Evolutionary conservation across 148 eudicot genomes (phyloP), one percentile per base, ranked within the genome.

Genomic region (Spergularia bocconei): DNA sequence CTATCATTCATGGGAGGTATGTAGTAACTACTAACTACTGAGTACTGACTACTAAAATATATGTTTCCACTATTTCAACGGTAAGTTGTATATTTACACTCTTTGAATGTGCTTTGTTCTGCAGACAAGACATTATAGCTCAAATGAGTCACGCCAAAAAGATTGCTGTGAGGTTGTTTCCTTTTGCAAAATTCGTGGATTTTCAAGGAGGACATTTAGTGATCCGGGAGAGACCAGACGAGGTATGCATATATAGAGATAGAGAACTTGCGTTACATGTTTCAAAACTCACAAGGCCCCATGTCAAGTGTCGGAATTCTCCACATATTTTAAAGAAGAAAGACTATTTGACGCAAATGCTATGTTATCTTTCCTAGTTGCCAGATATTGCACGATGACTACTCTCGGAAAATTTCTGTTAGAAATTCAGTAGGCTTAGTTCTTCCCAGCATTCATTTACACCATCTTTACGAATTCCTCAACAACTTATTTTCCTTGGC

Each of bases 1-100:
- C 99, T 39, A 91, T 95, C 78, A 92, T 95, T 81, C 99, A 95
- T 84, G 99, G 99, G 80, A 92, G 97, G 97, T 90, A 79, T 50
- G 63, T 36, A 15, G 74, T 67, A 14, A 44, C 74, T 62, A 1
- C 39, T 25, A 36, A 50, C 14, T 67, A 55, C 33, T 17, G n/a
- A n/a, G n/a, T n/a, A n/a, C 39, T 25, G 33, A 50, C 14, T 67
- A 55, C 33, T 17, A 20, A n/a, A 48, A 53, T 5, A 52, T 52
- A 61, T 79, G 19, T 63, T 44, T 39, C 11, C 61, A 44, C 8
- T 9, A 44, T 44, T 44, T 6, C 48, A 44, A 44, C 7, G 5
- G 1, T 44, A 6, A 3, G 48, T 44, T 41, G n/a, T 56, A 38
- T 25, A 23, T 23, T 15, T 20, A 4, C 55, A 8, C 7, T 50